Base-by-base conservation (phyloP, 2,329 filamentous ascomycete species). In the Penicillium oxalicum region DNA sequence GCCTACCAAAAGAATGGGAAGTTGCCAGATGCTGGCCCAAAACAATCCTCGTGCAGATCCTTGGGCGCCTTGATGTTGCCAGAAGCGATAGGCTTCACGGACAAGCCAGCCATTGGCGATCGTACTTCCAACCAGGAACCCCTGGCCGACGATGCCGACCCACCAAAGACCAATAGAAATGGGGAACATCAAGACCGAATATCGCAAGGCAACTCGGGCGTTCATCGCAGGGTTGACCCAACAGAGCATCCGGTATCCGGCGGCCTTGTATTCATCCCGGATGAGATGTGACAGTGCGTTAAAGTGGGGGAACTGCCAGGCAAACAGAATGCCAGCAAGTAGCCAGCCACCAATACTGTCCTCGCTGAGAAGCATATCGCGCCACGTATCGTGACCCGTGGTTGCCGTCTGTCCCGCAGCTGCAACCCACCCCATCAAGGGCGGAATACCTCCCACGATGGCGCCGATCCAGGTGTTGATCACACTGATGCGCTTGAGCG, bases 251-350 rank as follows among this genome's bases (percentile, higher is more conserved):
- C 76, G 73, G 62, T 84, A 83, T 1, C 82, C 82, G 0, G 82
- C 82, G 32, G 71, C 69, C 56, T 83, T 85, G 75, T 98, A 98
- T 67, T 98, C 93, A 7, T 94, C 84, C 18, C 89, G 79, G 52
- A 97, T 95, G 4, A 81, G 77, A 81, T 91, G 94, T 40, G 87
- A 91, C 24, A 98, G 77, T 1, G 91, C 86, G 78, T 96, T 97
- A 74, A 98, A 98, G 71, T 98, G 93, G 3, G 93, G 90, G 64
- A 98, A 97, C 66, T 98, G 91, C 93, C 93, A 98, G 9, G 90
- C 86, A 58, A 95, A 95, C 4, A 98, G 75, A 5, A 97, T 73
- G 0, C 79, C 82, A 1, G 88, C 91, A 11, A 96, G 75, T 0
- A 97, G 73, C 93, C 93, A 98, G 4, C 91, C 93, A 4, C 93